Percentiles rank a stretch among this genome's conserved stretches.
These are phyloP conservation scores for Candida incommunis DNA, from an alignment of 805 yeast species.

Conservation along the genomic window DNA sequence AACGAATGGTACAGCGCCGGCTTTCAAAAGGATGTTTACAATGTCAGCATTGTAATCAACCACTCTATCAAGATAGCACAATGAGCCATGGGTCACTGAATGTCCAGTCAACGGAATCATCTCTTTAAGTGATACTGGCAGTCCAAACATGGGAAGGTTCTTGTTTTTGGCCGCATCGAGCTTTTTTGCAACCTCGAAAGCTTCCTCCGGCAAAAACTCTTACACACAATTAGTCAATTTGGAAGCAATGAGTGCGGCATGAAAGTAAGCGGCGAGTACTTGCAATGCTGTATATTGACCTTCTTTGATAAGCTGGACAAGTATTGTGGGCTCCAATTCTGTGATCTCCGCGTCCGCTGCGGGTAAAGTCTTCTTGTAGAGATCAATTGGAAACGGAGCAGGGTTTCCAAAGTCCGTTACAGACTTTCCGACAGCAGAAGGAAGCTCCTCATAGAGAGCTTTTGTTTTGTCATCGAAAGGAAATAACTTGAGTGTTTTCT, in stretches of 20 bases:
- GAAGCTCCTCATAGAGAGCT: neutral
- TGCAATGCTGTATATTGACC: neutral
- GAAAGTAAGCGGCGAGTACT: neutral
- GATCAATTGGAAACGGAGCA: neutral
- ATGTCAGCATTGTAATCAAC: conserved; percentile 34
- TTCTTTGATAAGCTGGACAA: neutral
- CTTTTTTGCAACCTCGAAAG: neutral
- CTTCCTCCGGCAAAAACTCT: neutral
- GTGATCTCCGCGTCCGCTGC: neutral
- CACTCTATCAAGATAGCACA: conserved; percentile 25
- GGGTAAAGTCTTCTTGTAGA: neutral
- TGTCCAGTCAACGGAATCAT: neutral
- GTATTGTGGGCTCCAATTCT: neutral
- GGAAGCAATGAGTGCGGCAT: neutral
- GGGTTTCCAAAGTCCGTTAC: conserved; percentile 1
- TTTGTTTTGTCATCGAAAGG: neutral
- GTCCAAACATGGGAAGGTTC: neutral
- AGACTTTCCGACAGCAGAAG: neutral
- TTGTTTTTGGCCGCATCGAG: neutral
- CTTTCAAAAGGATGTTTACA: conserved; percentile 30
- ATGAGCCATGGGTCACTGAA: neutral
- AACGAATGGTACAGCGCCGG: conserved; percentile 50
- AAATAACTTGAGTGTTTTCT: neutral
- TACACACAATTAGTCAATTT: neutral
- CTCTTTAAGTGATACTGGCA: neutral